Base-by-base conservation (phyloP, 2,329 filamentous ascomycete species). In the Cladophialophora chaetospira region DNA sequence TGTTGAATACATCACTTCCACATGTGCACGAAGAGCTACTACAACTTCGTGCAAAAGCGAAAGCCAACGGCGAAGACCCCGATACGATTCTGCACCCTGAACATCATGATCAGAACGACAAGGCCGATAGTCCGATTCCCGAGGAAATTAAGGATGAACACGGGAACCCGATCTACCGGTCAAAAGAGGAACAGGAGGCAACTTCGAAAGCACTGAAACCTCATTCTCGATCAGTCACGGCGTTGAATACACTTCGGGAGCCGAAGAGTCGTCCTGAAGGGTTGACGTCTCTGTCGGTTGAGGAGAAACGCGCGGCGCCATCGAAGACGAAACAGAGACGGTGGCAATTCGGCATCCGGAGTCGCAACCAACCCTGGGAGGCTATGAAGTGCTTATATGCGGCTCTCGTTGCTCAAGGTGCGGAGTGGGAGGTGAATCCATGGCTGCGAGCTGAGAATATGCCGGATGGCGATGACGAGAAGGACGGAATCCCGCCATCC, bases 331-430 rank as follows among this genome's bases (percentile, higher is more conserved):
- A 89, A 68, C 88, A 88, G 1, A 89, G 92, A 13, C 90, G 93
- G 64, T 99, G 94, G 94, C 94, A 99, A 71, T 99, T 99, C 70
- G 94, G 94, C 55, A 99, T 99, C 60, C 85, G 94, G 33, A 96
- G 91, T 43, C 86, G 94, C 46, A 99, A 97, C 68, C 88, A 91
- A 54, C 94, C 94, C 0, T 91, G 92, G 67, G 94, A 99, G 72
- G 94, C 94, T 0, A 88, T 99, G 72, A 78, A 96, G 23, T 97
- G 93, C 68, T 94, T 99, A 54, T 97, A 97, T 79, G 91, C 93
- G 71, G 92, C 94, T 0, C 78, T 99, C 40, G 81, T 86, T 59
- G 92, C 92, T 64, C 86, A 97, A 68, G 92, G 91, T 28, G 94
- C 92, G 10, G 86, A 91, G 47, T 97, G 95, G 88, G 85, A 96